Evolutionary conservation across 768 basidiomycete species (phyloP), one percentile per base, ranked within the genome.

Genomic region (Mycena capillaripes): DNA sequence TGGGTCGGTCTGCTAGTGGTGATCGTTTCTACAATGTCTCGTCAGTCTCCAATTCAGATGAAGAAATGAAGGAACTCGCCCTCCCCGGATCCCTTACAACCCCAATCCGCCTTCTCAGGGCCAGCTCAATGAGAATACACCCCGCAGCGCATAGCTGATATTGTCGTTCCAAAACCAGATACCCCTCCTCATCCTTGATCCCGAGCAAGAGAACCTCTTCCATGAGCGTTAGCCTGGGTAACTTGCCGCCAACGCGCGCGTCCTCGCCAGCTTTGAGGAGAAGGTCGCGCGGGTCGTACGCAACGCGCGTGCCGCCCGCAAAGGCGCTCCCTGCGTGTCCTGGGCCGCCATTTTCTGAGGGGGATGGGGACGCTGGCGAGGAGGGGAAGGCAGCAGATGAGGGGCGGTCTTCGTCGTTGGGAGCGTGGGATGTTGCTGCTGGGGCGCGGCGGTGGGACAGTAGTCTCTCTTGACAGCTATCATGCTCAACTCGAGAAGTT

Each of bases 111-210:
- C 96, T 89, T 44, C 97, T 91, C 21, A 99, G 90, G 0, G 97
- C 97, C 70, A 99, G 93, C 81, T 99, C 97, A 67, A 98, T 93
- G 71, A 99, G 90, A 78, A 99, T 98, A 81, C 97, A 98, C 5
- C 97, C n/a, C 97, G 91, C 2, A 99, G 89, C 17, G 97, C 97
- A 82, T 99, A 99, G 0, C 97, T 98, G 76, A 99, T 99, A 84
- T 98, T 99, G 87, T 99, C 97, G 84, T 99, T 99, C 97, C 97
- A 99, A 99, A 1, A 96, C 97, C 42, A 99, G 90, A 82, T 98
- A 98, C 42, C 97, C 79, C 98, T 98, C 66, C 99, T 97, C 97
- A 84, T 99, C 98, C 82, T 99, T 98, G 68, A 99, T 84, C 6
- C 98, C 97, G 17, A 99, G 84, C 68, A 99, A 82, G 82, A 99